Evolutionary conservation across 2,329 filamentous ascomycete genomes (phyloP), one percentile per base, ranked within the genome.

Genomic region (Alternaria sp.): DNA sequence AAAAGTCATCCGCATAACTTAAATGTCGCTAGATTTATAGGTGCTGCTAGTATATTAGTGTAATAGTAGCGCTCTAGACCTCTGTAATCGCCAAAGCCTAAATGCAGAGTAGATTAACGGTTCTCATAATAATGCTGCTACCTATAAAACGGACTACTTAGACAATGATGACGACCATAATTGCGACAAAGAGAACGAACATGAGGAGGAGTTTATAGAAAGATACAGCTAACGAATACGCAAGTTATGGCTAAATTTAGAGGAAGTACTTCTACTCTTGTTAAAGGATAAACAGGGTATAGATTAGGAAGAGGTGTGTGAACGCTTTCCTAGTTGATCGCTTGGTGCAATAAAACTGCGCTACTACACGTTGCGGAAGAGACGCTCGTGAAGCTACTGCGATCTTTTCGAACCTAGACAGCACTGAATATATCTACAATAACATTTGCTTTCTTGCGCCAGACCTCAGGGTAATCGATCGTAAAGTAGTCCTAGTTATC

Each of bases 361-460:
- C 48, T 66, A 60, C 37, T 50, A 60, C 23, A 60, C 37, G 28
- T 56, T 66, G 13, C 37, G 34, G 42, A 60, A 62, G 55, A 61
- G 53, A 45, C 10, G 17, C 24, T 40, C 2, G 31, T 56, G 40
- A 54, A 2, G 24, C 34, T 39, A 29, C 3, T 50, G 1, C 4
- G 3, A 13, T 23, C 8, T 37, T 37, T 17, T 37, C 21, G 21
- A 6, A 2, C 10, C 6, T 37, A 37, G 36, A 37, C 21, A 21
- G n/a, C n/a, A 21, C 7, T 5, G 21, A 37, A 8, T 21, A 37
- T 37, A n/a, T 8, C n/a, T 21, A 37, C 7, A 21, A 8, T 37
- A 6, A 7, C 17, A 37, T 37, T 37, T 21, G 17, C 13, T 36
- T 36, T 36, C 33, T 36, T n/a, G n/a, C 33, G 33, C 33, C 14